phyloP scores from a whole-genome alignment of 2,329 filamentous ascomycete genomes.

The Acarospora socialis region DNA sequence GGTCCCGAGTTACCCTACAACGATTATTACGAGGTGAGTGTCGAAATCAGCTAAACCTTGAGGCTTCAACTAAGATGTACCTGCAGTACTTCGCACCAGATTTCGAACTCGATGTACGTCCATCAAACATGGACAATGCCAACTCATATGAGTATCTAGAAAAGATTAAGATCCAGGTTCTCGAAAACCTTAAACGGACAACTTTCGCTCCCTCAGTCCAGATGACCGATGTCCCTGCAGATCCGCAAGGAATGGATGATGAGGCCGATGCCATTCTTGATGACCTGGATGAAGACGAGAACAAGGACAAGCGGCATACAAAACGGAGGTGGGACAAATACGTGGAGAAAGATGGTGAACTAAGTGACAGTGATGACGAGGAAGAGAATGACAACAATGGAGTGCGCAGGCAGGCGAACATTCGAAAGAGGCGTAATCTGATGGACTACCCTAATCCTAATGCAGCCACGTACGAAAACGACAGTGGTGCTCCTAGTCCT shows the following conservation, averaged over 20 bases:
- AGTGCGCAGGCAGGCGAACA: slow-evolving; percentile 42
- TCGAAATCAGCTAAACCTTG: too few relatives aligned
- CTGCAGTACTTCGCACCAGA: slow-evolving; percentile 52
- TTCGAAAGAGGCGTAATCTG: slow-evolving; percentile 38
- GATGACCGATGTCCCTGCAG: slow-evolving; percentile 48
- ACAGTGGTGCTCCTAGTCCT: slow-evolving; percentile 37
- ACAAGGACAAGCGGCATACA: slow-evolving; percentile 70
- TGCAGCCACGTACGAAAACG: slow-evolving; percentile 37
- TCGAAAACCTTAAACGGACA: slow-evolving; percentile 52
- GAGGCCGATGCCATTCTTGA: slow-evolving; percentile 52
- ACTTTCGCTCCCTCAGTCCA: slow-evolving; percentile 49
- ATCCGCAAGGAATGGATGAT: slow-evolving; percentile 44
- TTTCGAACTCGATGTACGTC: slow-evolving; percentile 54
- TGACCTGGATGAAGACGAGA: slow-evolving; percentile 69
- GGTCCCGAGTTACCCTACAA: slow-evolving; percentile 78
- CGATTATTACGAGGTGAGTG: slow-evolving; percentile 67
- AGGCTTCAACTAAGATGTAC: slow-evolving; percentile 14
- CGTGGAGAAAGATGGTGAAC: slow-evolving; percentile 61
- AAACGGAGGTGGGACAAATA: slow-evolving; percentile 71
- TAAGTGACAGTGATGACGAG: slow-evolving; percentile 81
- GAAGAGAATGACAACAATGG: slow-evolving; percentile 59
- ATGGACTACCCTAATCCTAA: slow-evolving; percentile 47
- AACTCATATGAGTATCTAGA: slow-evolving; percentile 55
- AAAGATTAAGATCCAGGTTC: slow-evolving; percentile 51
- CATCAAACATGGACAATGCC: slow-evolving; percentile 59